phyloP scores from a whole-genome alignment of 140 eudicot genomes.

The Anethum foeniculum region DNA sequence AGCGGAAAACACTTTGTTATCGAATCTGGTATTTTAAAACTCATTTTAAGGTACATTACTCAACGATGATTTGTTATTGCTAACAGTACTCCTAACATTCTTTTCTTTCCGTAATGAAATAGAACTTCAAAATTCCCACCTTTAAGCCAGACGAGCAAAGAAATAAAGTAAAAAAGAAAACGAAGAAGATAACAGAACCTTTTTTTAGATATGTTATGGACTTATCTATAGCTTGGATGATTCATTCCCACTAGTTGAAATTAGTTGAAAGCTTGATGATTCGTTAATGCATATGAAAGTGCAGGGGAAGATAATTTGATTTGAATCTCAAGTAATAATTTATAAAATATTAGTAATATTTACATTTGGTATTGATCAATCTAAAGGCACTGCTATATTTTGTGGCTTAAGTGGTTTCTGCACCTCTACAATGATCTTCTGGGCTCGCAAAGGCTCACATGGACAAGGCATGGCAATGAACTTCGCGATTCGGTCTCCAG shows the following conservation, averaged over 20 bases:
- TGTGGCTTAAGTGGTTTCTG: constrained; percentile 47
- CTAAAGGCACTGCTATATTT: constrained; percentile 38
- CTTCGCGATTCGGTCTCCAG: constrained; percentile 63
- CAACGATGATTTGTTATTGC: background rate
- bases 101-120: too few species aligned
- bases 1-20: background rate
- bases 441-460: constrained; percentile 54
- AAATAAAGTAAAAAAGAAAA: too few species aligned
- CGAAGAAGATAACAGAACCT: background rate
- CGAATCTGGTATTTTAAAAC: background rate
- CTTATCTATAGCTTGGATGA: background rate
- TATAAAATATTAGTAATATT: background rate
- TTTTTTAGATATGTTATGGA: background rate
- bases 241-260: background rate
- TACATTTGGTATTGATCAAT: background rate
- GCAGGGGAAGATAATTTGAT: background rate
- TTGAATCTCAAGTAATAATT: background rate
- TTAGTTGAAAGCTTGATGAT: background rate
- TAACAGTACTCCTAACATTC: background rate
- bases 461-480: constrained; percentile 95
- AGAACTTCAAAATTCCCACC: background rate
- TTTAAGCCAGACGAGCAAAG: background rate
- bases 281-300: background rate
- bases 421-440: constrained; percentile 28
- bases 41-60: background rate